A percentile compares a stretch with the other conserved stretches of the same genome.
Conservation (phyloP, 176 grass and related monocot species). For the Echinochloa phyllopogon region DNA sequence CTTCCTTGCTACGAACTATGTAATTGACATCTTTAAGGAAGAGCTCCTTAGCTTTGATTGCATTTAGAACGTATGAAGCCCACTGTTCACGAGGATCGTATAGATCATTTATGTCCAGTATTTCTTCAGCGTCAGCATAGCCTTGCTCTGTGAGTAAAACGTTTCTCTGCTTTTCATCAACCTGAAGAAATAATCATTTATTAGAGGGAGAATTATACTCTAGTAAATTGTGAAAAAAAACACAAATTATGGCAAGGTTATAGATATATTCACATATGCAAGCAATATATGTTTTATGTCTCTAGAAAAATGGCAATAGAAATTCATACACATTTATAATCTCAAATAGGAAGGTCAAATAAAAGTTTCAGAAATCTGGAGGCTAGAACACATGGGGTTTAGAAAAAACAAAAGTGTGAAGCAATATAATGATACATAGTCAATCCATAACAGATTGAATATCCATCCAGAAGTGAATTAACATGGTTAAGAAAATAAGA, state of each 20-base stretch:
- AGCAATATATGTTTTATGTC: background rate
- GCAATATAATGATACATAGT: background rate
- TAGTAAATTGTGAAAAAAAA: slow-evolving; percentile 10
- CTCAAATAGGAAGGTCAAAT: slow-evolving; percentile 11
- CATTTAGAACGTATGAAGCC: slow-evolving; percentile 98
- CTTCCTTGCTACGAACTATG: slow-evolving; percentile 96
- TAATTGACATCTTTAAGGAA: slow-evolving; percentile 98
- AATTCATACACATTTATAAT: slow-evolving; percentile 22
- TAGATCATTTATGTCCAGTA: slow-evolving; percentile 96
- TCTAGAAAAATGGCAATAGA: slow-evolving; percentile 25
- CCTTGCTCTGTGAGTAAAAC: slow-evolving; percentile 95
- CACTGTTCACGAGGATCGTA: slow-evolving; percentile 98
- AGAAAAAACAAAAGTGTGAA: background rate
- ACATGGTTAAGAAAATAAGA: slow-evolving; percentile 31
- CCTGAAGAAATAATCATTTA: slow-evolving; percentile 60
- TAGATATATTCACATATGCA: background rate
- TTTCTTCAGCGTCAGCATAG: slow-evolving; percentile 91
- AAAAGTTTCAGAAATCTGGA: slow-evolving; percentile 18
- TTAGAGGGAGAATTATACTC: slow-evolving; percentile 36
- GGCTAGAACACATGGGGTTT: background rate
- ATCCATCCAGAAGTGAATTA: slow-evolving; percentile 33
- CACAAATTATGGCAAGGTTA: slow-evolving; percentile 16
- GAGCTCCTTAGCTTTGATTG: slow-evolving; percentile 96
- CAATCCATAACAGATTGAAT: slow-evolving; percentile 17
- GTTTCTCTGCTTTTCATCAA: slow-evolving; percentile 98